Base-by-base conservation (phyloP, 495 filamentous ascomycete genomes). In the Evernia prunastri region DNA sequence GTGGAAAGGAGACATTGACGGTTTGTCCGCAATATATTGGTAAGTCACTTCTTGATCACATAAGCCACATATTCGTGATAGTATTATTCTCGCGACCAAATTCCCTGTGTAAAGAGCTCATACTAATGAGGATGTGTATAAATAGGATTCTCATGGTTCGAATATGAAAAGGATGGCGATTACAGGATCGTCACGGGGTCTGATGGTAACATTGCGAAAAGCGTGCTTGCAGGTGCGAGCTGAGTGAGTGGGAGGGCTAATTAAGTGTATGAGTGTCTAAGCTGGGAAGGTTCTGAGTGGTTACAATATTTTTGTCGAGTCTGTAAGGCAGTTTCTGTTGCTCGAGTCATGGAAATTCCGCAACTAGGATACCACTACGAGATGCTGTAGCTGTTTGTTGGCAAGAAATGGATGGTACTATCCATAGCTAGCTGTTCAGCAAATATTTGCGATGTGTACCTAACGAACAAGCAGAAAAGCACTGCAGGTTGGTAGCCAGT, bases 121-220 rank as follows among this genome's bases (percentile, higher is more conserved):
- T 5, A 13, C 49, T 53, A 17, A 53, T 29, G 1, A 7, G 2
- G 25, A 1, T 29, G 11, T 6, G 12, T 29, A 25, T 31, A 17
- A 27, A 15, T 18, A 54, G 65, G 61, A 1, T 64, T 67, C 37
- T 54, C 42, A 13, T 67, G 65, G 61, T 64, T 67, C 35, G 65
- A 67, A 27, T 64, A 67, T 37, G 35, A 60, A 33, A 59, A 61
- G 36, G 59, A 64, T 13, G 63, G 63, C 33, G 63, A 64, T 60
- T 64, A 59, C 18, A 59, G 56, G 42, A 43, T 64, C 17, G 63
- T 59, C 54, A 43, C 29, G 49, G 61, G 61, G 5, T 11, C 5
- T 27, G 27, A n/a, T 20, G 49, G 51, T 29, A 54, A 54, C 8
- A 31, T 54, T n/a, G 51, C 51, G 10, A 33, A 18, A 4, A 18